Percentiles rank a stretch among this genome's conserved stretches.
Conservation (phyloP, 768 basidiomycete genomes). For the Collybiopsis luxurians region DNA sequence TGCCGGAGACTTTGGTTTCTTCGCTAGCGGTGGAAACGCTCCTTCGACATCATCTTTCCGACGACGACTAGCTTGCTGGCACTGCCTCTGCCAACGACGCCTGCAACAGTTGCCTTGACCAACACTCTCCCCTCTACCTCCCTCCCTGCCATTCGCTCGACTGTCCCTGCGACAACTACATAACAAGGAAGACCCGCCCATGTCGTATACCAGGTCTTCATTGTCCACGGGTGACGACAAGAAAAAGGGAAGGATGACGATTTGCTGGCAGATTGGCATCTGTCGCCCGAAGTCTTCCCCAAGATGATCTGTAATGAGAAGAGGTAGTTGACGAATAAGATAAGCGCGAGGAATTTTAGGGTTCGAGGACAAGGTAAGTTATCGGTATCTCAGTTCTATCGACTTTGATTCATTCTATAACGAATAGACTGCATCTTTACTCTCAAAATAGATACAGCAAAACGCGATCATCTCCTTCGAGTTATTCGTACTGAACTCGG, state of each 20-base stretch:
- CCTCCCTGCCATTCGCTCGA: not conserved
- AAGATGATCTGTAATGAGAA: conserved; percentile 97
- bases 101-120: conserved; percentile 9
- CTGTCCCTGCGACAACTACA: conserved; percentile 3
- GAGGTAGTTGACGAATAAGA: conserved; percentile 94
- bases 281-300: conserved; percentile 89
- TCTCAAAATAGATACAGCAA: too few relatives aligned
- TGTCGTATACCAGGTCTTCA: not conserved
- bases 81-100: not conserved
- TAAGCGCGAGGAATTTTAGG: conserved; percentile 93
- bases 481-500: conserved; percentile 84
- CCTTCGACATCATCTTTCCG: conserved; percentile 25
- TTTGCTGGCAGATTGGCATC: conserved; percentile 80
- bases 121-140: not conserved
- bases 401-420: not conserved
- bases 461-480: conserved; percentile 87
- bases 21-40: conserved; percentile 1
- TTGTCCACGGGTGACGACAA: not conserved
- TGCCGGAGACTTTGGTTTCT: not conserved
- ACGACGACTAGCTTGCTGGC: conserved; percentile 9
- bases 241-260: conserved; percentile 43
- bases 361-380: conserved; percentile 81
- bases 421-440: conserved; percentile 82
- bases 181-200: conserved; percentile 38
- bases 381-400: conserved; percentile 9